Evolutionary conservation across 345 rosid genomes (phyloP).

Genomic region (Euphorbia pulcherrima): DNA sequence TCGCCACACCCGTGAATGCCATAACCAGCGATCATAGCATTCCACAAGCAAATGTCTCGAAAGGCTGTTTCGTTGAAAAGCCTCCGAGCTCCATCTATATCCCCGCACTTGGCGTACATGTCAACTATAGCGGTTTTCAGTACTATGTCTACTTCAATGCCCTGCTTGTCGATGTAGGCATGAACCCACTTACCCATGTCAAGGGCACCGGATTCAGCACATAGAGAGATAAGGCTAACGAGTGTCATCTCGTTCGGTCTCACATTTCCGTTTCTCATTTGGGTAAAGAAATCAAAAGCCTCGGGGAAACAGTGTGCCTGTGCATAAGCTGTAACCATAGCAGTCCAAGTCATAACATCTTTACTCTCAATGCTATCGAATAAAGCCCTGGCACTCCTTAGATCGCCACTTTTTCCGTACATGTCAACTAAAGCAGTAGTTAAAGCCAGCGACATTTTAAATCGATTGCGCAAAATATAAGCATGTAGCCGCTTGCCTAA

Average conservation of each 20-base stretch:
- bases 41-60: slow-evolving; percentile 42
- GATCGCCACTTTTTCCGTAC: slow-evolving; percentile 48
- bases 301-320: slow-evolving; percentile 20
- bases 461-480: slow-evolving; percentile 31
- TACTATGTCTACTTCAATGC: slow-evolving; percentile 28
- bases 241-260: slow-evolving; percentile 34
- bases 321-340: slow-evolving; percentile 41
- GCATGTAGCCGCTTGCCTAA: slow-evolving; percentile 44
- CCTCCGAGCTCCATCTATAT: slow-evolving; percentile 27
- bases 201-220: slow-evolving; percentile 37
- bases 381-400: slow-evolving; percentile 30
- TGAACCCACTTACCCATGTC: slow-evolving; percentile 46
- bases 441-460: slow-evolving; percentile 20
- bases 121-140: slow-evolving; percentile 40
- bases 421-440: slow-evolving; percentile 41
- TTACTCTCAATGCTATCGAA: slow-evolving; percentile 32
- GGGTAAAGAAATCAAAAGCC: slow-evolving; percentile 34
- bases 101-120: slow-evolving; percentile 53
- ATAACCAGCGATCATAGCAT: slow-evolving; percentile 42
- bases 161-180: slow-evolving; percentile 27
- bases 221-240: slow-evolving; percentile 31
- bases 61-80: slow-evolving; percentile 31
- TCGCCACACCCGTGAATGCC: slow-evolving; percentile 44
- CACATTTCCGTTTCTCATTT: slow-evolving; percentile 29
- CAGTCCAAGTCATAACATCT: slow-evolving; percentile 35